Base-by-base conservation (phyloP, 495 filamentous ascomycete species). In the Diplogelasinospora grovesii region DNA sequence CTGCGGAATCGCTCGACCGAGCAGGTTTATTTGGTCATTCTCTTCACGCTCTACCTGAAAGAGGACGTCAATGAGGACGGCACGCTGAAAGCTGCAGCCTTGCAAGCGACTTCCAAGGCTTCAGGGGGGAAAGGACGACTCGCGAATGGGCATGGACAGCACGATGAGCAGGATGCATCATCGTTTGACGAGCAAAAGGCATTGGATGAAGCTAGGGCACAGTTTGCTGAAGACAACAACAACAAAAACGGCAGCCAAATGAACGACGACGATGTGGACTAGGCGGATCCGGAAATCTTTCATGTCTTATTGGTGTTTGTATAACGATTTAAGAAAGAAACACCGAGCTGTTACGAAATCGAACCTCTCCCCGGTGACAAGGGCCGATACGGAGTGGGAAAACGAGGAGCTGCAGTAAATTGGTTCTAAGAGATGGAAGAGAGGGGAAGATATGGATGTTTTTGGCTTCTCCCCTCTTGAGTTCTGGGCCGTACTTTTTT, bases 1-100 rank as follows among this genome's bases (percentile, higher is more conserved):
- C 72, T 97, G 46, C 89, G 84, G 52, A 82, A 95, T 56, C 71
- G 72, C 23, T 62, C 63, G 4, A 88, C 83, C 5, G 73, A 73
- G 16, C 73, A 81, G 15, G 71, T 82, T 15, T 85, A 92, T 51
- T 71, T 94, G 16, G 86, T 89, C 18, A 70, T 98, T 11, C 53
- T 84, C 13, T 89, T 96, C 58, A 81, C 79, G 20, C 68, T 94
- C 1, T 69, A 89, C 41, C 66, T 74, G 4, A 75, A 70, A 30
- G 79, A 83, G 39, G 65, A 78, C 28, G 61, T 79, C 16, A 72
- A 82, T 36, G 71, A 75, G 44, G 70, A 80, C 22, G 70, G 76
- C n/a, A 62, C 61, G 5, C 43, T 78, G 18, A 74, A 74, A 52
- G 63, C 66, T 2, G 62, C 56, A 1, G 61, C 65, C 11, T 22